phyloP scores from a whole-genome alignment of 257 asterid species.

The Thymus quinquecostatus region DNA sequence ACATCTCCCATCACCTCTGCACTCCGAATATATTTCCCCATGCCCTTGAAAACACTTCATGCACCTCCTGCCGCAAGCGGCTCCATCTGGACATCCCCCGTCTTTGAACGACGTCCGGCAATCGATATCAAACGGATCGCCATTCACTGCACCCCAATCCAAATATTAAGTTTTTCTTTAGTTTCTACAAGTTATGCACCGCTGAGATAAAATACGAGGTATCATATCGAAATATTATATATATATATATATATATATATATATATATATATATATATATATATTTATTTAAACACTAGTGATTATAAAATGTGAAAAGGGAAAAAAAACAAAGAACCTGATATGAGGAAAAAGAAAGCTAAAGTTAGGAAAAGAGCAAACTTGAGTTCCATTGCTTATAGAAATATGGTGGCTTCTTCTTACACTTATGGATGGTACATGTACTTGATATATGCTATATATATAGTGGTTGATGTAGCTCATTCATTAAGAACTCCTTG shows the following conservation, averaged over 20 bases:
- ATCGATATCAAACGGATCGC: conserved; percentile 11
- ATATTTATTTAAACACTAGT: no score
- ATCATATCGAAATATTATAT: no score
- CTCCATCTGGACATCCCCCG: conserved; percentile 11
- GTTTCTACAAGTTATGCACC: not conserved
- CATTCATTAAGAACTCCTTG: not conserved
- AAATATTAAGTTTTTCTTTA: no score
- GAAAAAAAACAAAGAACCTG: not conserved
- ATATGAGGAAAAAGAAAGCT: conserved; percentile 20
- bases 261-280: no score
- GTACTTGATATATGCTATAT: not conserved
- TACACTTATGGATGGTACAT: not conserved
- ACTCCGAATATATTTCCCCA: conserved; percentile 17
- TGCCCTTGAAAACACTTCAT: not conserved
- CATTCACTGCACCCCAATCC: not conserved
- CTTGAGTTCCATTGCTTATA: conserved; percentile 7
- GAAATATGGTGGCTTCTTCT: not conserved
- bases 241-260: no score
- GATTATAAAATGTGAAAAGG: not conserved
- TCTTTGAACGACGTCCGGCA: conserved; percentile 16
- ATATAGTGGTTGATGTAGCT: not conserved
- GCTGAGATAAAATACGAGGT: not conserved
- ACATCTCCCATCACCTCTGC: conserved; percentile 16
- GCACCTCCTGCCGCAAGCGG: conserved; percentile 2
- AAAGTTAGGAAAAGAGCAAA: conserved; percentile 13